These are phyloP conservation scores for Solanum verrucosum DNA, from an alignment of 257 asterid species.

Conservation along the genomic window DNA sequence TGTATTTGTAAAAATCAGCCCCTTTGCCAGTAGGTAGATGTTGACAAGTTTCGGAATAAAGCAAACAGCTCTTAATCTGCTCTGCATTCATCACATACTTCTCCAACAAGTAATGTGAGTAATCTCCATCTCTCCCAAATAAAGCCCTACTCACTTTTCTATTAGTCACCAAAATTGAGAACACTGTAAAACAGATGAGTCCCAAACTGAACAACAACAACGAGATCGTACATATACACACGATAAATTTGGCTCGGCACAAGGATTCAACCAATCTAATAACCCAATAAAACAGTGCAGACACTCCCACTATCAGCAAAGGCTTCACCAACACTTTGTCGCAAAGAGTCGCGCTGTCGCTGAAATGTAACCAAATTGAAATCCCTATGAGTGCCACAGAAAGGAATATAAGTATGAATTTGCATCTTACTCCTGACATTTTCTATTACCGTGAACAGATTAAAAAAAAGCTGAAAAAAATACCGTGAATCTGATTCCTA, in stretches of 20 bases:
- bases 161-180: slow-evolving; percentile 49
- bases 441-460: neutral
- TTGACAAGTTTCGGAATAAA: slow-evolving; percentile 19
- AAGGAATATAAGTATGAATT: slow-evolving; percentile 18
- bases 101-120: slow-evolving; percentile 47
- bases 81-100: slow-evolving; percentile 33
- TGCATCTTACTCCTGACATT: slow-evolving; percentile 31
- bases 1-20: slow-evolving; percentile 6
- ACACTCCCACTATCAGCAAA: slow-evolving; percentile 27
- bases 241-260: slow-evolving; percentile 12
- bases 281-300: slow-evolving; percentile 27
- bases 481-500: neutral
- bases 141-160: slow-evolving; percentile 26
- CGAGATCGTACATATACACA: slow-evolving; percentile 40
- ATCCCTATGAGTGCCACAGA: slow-evolving; percentile 32
- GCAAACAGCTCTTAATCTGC: slow-evolving; percentile 55
- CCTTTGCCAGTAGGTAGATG: neutral
- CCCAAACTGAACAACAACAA: slow-evolving; percentile 28
- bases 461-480: too few relatives aligned
- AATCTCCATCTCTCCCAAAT: slow-evolving; percentile 26
- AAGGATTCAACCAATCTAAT: slow-evolving; percentile 41
- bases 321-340: slow-evolving; percentile 33
- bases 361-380: slow-evolving; percentile 29
- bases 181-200: slow-evolving; percentile 30
- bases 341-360: slow-evolving; percentile 10